Evolutionary conservation across 331 rosid species (phyloP).

Genomic region (Ulmus americana): DNA sequence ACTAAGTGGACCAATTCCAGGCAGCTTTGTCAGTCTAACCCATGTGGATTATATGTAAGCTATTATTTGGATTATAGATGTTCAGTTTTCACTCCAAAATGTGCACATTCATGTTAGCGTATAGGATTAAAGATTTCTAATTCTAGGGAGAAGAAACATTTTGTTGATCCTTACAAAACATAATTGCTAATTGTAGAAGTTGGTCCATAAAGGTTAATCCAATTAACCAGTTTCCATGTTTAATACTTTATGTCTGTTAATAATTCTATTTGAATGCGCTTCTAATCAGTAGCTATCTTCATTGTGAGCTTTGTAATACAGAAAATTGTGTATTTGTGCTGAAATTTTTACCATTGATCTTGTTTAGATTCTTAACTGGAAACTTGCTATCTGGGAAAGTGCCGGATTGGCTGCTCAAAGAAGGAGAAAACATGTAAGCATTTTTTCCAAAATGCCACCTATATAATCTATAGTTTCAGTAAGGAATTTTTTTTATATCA

Average conservation of each 20-base stretch:
- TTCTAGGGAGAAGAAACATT: too few species aligned
- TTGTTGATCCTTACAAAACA: too few species aligned
- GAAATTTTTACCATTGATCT: slow-evolving; percentile 8
- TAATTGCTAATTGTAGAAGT: too few species aligned
- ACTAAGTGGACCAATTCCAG: slow-evolving; percentile 34
- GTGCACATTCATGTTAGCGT: background rate
- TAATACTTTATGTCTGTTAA: background rate
- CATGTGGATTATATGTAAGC: slow-evolving; percentile 42
- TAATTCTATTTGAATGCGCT: background rate
- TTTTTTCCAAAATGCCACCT: slow-evolving; percentile 10
- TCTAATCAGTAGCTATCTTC: background rate
- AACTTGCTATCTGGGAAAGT: slow-evolving; percentile 55
- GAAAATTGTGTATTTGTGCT: slow-evolving; percentile 8
- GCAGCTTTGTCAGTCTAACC: slow-evolving; percentile 1
- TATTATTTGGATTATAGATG: background rate
- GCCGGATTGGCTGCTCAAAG: slow-evolving; percentile 40
- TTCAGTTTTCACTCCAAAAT: background rate
- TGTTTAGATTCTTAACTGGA: slow-evolving; percentile 56
- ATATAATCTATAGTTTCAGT: background rate
- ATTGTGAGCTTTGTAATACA: background rate
- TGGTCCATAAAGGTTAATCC: too few species aligned
- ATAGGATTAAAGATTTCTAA: too few species aligned
- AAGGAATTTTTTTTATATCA: too few species aligned
- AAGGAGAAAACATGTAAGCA: slow-evolving; percentile 39
- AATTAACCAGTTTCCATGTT: too few species aligned